Conservation (phyloP, 2,329 filamentous ascomycete genomes). For the Dactylellina drechsleri region DNA sequence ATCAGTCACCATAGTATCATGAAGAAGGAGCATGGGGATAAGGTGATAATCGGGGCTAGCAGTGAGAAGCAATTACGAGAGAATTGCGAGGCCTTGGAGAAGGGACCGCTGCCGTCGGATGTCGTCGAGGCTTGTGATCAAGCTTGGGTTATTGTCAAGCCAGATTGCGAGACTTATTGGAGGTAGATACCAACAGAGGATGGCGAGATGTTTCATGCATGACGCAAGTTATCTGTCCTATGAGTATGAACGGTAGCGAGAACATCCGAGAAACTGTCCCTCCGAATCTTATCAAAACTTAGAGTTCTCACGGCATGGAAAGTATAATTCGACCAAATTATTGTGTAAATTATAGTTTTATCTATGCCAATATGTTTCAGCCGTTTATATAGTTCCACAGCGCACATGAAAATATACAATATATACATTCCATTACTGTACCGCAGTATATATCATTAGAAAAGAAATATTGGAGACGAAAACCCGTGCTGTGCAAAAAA, state of each 20-base stretch:
- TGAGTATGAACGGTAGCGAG: background rate
- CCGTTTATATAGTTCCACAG: too few relatives aligned
- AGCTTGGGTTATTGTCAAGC: constrained; percentile 78
- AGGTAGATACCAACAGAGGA: constrained; percentile 13
- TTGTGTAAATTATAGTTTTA: background rate
- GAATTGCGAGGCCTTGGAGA: constrained; percentile 70
- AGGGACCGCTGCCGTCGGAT: constrained; percentile 79
- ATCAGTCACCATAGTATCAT: constrained; percentile 75
- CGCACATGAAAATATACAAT: too few relatives aligned
- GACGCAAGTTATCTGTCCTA: too few relatives aligned
- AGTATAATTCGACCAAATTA: background rate
- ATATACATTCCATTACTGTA: background rate
- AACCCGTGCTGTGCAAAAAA: constrained; percentile 34
- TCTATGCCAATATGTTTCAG: too few relatives aligned
- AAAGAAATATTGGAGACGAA: constrained; percentile 25
- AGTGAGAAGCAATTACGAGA: constrained; percentile 69
- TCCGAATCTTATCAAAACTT: too few relatives aligned
- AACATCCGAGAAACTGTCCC: background rate
- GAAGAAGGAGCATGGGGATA: constrained; percentile 65
- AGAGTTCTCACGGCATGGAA: too few relatives aligned
- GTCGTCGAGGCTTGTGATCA: constrained; percentile 79
- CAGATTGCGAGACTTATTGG: constrained; percentile 49
- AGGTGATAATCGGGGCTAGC: constrained; percentile 71
- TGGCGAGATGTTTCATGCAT: background rate
- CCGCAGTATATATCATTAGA: constrained; percentile 25